A percentile compares a stretch with the other conserved stretches of the same genome.
These are phyloP conservation scores for Geranomyces variabilis DNA, from an alignment of 192 early-diverging fungal species.

Conservation along the genomic window DNA sequence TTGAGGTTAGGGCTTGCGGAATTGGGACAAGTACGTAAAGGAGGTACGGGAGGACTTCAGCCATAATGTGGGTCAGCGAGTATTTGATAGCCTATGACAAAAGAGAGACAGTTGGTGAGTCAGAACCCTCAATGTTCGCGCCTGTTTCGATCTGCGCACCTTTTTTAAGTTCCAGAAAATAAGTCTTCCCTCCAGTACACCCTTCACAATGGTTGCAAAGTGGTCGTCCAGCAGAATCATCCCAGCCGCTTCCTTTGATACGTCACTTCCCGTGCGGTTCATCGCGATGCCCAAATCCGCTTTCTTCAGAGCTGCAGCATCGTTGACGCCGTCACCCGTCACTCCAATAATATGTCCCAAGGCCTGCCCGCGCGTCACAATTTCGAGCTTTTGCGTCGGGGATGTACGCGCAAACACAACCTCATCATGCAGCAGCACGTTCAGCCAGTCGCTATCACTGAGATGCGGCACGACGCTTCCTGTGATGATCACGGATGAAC, in stretches of 20 bases:
- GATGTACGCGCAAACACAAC: conserved; percentile 93
- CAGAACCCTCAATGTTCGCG: neutral
- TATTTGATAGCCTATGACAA: conserved; percentile 76
- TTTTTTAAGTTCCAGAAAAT: conserved; percentile 97
- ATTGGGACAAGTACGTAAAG: conserved; percentile 88
- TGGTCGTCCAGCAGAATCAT: conserved; percentile 98
- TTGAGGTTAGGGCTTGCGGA: conserved; percentile 83
- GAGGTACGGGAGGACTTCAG: conserved; percentile 86
- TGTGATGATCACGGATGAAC: conserved; percentile 76
- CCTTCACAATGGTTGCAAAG: conserved; percentile 89
- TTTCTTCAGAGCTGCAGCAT: conserved; percentile 91
- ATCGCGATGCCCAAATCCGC: conserved; percentile 97
- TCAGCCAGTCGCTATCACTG: conserved; percentile 80
- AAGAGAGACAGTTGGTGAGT: neutral
- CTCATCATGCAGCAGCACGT: conserved; percentile 75
- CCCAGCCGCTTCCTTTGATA: conserved; percentile 80
- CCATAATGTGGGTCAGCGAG: conserved; percentile 86
- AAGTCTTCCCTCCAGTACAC: conserved; percentile 91
- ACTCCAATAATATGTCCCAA: conserved; percentile 95
- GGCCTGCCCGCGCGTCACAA: conserved; percentile 85
- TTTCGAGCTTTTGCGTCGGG: conserved; percentile 93
- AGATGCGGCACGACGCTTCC: conserved; percentile 75
- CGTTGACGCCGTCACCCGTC: conserved; percentile 96
- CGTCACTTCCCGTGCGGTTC: conserved; percentile 93
- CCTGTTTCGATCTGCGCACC: neutral